Evolutionary conservation across 495 filamentous ascomycete species (phyloP), one percentile per base, ranked within the genome.

Genomic region (Massariosphaeria phaeospora): DNA sequence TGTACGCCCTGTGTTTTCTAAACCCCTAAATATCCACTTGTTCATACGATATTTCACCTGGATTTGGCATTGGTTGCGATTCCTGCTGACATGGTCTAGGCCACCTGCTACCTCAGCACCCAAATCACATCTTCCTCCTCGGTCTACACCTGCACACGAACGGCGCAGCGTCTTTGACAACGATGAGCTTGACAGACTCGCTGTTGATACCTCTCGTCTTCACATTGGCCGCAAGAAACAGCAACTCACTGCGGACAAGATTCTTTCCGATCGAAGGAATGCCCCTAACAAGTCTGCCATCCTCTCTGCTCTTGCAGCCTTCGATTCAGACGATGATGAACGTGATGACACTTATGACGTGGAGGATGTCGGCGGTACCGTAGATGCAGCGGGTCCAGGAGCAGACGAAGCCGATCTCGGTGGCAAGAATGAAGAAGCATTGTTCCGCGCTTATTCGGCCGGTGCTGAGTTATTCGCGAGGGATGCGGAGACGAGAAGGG

Each of bases 331-430:
- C 60, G 91, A 96, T 65, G 93, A 98, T 70, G 93, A 98, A 72
- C 84, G 89, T 29, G 93, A 98, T 70, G 93, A 98, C 65, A 97
- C 93, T 1, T 98, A 98, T 69, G 93, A 98, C 62, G 77, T 82
- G 8, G 86, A 79, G 34, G 93, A 97, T 61, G 89, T 96, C 5
- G 93, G 93, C 48, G 88, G 91, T 10, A 86, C 87, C 2, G 81
- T 96, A 9, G 86, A 94, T 50, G 65, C 71, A 18, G 68, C 76
- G 29, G 69, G 72, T 8, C 62, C 76, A 55, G 68, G 67, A 30
- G 58, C 47, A 18, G 69, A 69, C 25, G 55, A 53, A 11, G 60
- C 46, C 9, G 62, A 58, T 30, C 58, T 59, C 18, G 36, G 59
- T 8, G 53, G 66, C 36, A 33, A 44, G 38, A 69, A 71, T 54